Evolutionary conservation across 2,329 filamentous ascomycete species (phyloP), one percentile per base, ranked within the genome.

Genomic region (Ophiocordyceps camponoti-rufipedis): DNA sequence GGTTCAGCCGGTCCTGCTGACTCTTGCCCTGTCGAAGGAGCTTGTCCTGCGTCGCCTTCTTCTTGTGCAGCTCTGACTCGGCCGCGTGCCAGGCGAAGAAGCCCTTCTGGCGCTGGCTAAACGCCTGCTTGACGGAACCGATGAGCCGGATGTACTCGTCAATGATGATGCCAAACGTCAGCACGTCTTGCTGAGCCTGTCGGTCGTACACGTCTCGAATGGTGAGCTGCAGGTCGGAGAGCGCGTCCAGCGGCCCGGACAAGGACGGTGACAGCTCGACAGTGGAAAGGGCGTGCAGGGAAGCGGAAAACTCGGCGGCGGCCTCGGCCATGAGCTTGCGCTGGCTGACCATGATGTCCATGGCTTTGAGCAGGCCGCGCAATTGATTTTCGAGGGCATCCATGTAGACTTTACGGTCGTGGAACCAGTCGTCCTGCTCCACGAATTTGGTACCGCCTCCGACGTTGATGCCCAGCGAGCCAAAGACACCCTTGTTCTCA

Each of bases 351-450:
- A 98, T 93, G 6, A 79, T 83, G 56, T 98, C 91, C 65, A 94
- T 93, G 16, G 88, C 84, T 64, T 95, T 96, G 55, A 95, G 72
- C 14, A 96, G 70, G 10, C 84, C 81, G 60, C 88, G 94, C 49
- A 95, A 72, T 61, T 96, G 89, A 54, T 78, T 87, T 58, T 96
- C 88, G 35, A 96, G 72, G 5, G 88, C 88, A 60, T 98, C 91
- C 11, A 98, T 75, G 58, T 98, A 98, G 46, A 96, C 77, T 56
- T 82, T 85, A 49, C 91, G 86, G 53, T 98, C 91, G 55, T 98
- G 89, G 66, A 98, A 98, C 91, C 89, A 98, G 65, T 98, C 91
- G 60, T 98, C 91, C 58, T 96, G 91, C 64, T 98, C 91, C 38
- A 98, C 79, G 64, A 98, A 98, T 62, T 98, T 98, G 55, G 74